phyloP scores from a whole-genome alignment of 2,329 filamentous ascomycete genomes.

The Diaporthe ampelina region DNA sequence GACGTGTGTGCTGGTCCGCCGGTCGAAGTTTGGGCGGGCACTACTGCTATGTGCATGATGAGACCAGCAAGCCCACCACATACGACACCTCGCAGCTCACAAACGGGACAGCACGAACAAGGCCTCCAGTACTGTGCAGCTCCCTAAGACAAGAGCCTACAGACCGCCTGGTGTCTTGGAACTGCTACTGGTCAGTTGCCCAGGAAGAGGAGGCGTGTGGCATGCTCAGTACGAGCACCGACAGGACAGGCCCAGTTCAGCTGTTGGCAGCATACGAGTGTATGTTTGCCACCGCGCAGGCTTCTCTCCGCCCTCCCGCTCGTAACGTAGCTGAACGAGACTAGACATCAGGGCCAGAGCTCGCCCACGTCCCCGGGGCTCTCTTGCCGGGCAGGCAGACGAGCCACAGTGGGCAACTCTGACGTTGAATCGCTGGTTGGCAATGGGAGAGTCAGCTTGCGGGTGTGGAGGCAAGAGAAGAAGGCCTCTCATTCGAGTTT shows the following conservation, averaged over 20 bases:
- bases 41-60: slow-evolving; percentile 34
- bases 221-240: slow-evolving; percentile 28
- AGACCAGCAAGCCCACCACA: slow-evolving; percentile 37
- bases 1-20: slow-evolving; percentile 35
- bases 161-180: slow-evolving; percentile 12
- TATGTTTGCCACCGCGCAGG: slow-evolving; percentile 37
- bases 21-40: slow-evolving; percentile 34
- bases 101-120: slow-evolving; percentile 35
- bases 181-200: slow-evolving; percentile 35
- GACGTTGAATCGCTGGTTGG: slow-evolving; percentile 25
- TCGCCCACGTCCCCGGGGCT: not conserved
- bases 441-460: slow-evolving; percentile 16
- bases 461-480: slow-evolving; percentile 33
- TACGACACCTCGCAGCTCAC: slow-evolving; percentile 42
- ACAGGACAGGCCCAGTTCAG: slow-evolving; percentile 31
- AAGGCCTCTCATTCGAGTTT: slow-evolving; percentile 35
- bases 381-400: slow-evolving; percentile 23
- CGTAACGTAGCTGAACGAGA: slow-evolving; percentile 8
- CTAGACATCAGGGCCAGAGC: not conserved
- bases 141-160: slow-evolving; percentile 28
- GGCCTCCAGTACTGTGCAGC: slow-evolving; percentile 30
- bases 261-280: slow-evolving; percentile 36
- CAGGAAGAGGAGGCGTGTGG: slow-evolving; percentile 23
- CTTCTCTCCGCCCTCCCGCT: not conserved
- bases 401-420: slow-evolving; percentile 22